These are phyloP conservation scores for Rhynchosporium secalis DNA, from an alignment of 2,329 filamentous ascomycete genomes.

Conservation along the genomic window DNA sequence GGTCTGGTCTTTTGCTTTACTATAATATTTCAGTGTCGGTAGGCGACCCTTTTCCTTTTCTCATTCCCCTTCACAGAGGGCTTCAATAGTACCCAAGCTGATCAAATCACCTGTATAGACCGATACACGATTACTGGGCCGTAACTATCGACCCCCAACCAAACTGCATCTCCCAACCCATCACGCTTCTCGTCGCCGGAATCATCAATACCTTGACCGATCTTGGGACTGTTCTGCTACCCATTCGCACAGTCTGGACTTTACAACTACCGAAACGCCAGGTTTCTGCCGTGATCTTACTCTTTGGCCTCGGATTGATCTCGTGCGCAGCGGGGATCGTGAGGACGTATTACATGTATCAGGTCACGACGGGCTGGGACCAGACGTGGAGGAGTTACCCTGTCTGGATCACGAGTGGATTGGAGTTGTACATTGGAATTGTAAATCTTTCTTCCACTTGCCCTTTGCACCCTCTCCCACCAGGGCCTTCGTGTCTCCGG, in stretches of 20 bases:
- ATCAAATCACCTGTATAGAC: conserved; percentile 30
- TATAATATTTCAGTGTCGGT: conserved; percentile 35
- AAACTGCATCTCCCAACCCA: conserved; percentile 50
- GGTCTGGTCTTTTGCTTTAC: conserved; percentile 32
- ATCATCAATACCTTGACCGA: conserved; percentile 62
- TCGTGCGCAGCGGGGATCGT: conserved; percentile 45
- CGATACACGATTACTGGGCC: conserved; percentile 44
- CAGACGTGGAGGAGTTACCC: conserved; percentile 42
- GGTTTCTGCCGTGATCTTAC: conserved; percentile 46
- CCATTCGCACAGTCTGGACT: conserved; percentile 48
- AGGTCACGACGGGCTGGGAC: conserved; percentile 39
- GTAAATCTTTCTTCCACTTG: conserved; percentile 17
- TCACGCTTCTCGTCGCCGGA: conserved; percentile 54
- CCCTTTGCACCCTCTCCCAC: neutral
- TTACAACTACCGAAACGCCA: conserved; percentile 50
- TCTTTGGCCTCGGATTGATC: conserved; percentile 53
- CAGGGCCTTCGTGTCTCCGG: too few species aligned
- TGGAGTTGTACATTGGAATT: conserved; percentile 47
- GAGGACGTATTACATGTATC: conserved; percentile 43
- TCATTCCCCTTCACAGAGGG: neutral
- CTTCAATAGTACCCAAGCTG: neutral
- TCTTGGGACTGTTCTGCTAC: conserved; percentile 54
- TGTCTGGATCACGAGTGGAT: conserved; percentile 41
- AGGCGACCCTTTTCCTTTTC: neutral
- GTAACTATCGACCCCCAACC: conserved; percentile 38